These are phyloP conservation scores for Coniochaeta sp. DNA, from an alignment of 2,329 filamentous ascomycete species.

Conservation along the genomic window DNA sequence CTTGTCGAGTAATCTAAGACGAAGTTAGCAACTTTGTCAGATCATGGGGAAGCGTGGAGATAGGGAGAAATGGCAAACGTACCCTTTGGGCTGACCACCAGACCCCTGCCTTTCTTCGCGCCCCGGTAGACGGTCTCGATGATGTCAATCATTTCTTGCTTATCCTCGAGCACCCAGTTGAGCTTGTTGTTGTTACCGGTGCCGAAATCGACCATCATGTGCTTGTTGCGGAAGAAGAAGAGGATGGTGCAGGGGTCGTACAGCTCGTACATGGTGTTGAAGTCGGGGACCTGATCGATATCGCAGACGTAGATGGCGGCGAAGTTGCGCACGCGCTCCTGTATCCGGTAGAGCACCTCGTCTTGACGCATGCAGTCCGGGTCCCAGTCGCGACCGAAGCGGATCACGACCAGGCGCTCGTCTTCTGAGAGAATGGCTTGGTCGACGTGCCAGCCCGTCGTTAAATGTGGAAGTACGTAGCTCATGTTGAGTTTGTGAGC, in stretches of 20 bases:
- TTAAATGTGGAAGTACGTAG: slow-evolving; percentile 86
- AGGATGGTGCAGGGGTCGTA: slow-evolving; percentile 55
- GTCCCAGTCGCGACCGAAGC: slow-evolving; percentile 84
- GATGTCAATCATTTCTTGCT: slow-evolving; percentile 97
- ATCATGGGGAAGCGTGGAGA: slow-evolving; percentile 53
- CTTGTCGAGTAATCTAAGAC: slow-evolving; percentile 49
- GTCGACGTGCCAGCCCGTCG: slow-evolving; percentile 95
- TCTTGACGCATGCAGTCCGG: slow-evolving; percentile 71
- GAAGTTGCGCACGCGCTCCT: slow-evolving; percentile 89
- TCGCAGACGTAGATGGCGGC: slow-evolving; percentile 91
- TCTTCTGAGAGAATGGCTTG: slow-evolving; percentile 82
- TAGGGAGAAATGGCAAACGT: neutral
- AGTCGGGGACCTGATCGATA: slow-evolving; percentile 82
- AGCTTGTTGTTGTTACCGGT: slow-evolving; percentile 99
- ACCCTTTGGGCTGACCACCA: slow-evolving; percentile 93
- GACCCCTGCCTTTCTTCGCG: slow-evolving; percentile 95
- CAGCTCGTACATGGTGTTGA: slow-evolving; percentile 84
- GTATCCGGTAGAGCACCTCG: slow-evolving; percentile 90
- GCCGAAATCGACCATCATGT: slow-evolving; percentile 97
- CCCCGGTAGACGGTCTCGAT: slow-evolving; percentile 96
- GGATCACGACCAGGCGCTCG: slow-evolving; percentile 86
- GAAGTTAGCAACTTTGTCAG: slow-evolving; percentile 59
- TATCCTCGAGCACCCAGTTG: slow-evolving; percentile 94
- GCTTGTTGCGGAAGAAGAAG: slow-evolving; percentile 91
- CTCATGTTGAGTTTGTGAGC: slow-evolving; percentile 39